phyloP scores from a whole-genome alignment of 202 grass and related monocot genomes.

The Setaria viridis region DNA sequence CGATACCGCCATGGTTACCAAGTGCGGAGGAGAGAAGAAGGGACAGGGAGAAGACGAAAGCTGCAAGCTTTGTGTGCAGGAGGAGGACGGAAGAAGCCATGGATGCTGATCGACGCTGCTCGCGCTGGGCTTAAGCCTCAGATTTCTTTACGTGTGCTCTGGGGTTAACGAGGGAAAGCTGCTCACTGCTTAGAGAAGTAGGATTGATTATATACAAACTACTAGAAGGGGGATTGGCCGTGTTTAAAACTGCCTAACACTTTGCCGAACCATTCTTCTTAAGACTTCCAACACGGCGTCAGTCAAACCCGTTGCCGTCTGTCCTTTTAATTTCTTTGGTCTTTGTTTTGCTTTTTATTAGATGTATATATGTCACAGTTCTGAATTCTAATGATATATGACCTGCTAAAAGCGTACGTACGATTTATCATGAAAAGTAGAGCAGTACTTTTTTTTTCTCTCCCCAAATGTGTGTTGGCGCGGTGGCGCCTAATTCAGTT shows the following conservation, averaged over 20 bases:
- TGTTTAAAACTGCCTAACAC: background rate
- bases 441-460: background rate
- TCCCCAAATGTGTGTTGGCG: background rate
- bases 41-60: slow-evolving; percentile 39
- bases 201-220: background rate
- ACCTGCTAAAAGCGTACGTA: background rate
- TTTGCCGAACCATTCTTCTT: background rate
- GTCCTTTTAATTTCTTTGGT: background rate
- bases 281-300: background rate
- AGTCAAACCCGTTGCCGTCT: background rate
- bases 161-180: slow-evolving; percentile 10
- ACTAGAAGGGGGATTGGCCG: background rate
- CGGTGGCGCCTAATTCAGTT: slow-evolving; percentile 3
- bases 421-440: background rate
- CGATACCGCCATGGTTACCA: slow-evolving; percentile 8
- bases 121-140: background rate
- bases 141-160: background rate
- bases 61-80: slow-evolving; percentile 25
- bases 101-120: slow-evolving; percentile 21
- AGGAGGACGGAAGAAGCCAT: slow-evolving; percentile 44
- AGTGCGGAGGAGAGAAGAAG: slow-evolving; percentile 46
- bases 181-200: background rate
- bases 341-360: background rate
- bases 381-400: background rate
- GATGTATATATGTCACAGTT: background rate